Conservation (phyloP, 345 rosid genomes). For the Nephelium lappaceum region DNA sequence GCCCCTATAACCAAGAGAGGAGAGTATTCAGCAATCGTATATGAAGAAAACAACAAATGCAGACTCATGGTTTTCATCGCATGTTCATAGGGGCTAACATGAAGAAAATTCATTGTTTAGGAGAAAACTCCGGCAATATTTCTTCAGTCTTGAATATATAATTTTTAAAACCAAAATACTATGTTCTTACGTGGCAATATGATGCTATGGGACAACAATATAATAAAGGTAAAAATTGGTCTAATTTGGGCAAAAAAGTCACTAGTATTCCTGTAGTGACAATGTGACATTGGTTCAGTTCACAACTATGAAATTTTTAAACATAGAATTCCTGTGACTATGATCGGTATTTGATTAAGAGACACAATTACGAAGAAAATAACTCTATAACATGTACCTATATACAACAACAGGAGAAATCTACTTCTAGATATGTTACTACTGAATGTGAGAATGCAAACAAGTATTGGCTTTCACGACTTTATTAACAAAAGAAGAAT, state of each 20-base stretch:
- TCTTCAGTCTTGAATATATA: too few relatives aligned
- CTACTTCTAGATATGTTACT: background rate
- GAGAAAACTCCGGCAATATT: too few relatives aligned
- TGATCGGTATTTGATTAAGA: too few relatives aligned
- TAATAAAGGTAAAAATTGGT: background rate
- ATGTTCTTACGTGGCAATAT: too few relatives aligned
- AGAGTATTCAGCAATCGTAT: conserved; percentile 4
- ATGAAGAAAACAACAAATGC: background rate
- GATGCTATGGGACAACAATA: background rate
- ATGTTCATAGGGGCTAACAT: background rate
- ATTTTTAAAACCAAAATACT: too few relatives aligned
- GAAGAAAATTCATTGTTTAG: background rate
- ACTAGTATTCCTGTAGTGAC: too few relatives aligned
- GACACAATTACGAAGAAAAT: background rate
- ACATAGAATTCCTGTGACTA: too few relatives aligned
- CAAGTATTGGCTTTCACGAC: background rate
- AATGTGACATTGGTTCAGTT: too few relatives aligned
- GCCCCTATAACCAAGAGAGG: conserved; percentile 47
- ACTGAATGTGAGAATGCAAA: too few relatives aligned
- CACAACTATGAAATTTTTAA: too few relatives aligned
- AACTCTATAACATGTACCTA: background rate
- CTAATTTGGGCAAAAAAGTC: too few relatives aligned
- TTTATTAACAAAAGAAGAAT: background rate
- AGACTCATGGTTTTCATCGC: background rate
- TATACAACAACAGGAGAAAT: background rate